Evolutionary conservation across 2,329 filamentous ascomycete species (phyloP).

Genomic region (Colletotrichum tofieldiae): DNA sequence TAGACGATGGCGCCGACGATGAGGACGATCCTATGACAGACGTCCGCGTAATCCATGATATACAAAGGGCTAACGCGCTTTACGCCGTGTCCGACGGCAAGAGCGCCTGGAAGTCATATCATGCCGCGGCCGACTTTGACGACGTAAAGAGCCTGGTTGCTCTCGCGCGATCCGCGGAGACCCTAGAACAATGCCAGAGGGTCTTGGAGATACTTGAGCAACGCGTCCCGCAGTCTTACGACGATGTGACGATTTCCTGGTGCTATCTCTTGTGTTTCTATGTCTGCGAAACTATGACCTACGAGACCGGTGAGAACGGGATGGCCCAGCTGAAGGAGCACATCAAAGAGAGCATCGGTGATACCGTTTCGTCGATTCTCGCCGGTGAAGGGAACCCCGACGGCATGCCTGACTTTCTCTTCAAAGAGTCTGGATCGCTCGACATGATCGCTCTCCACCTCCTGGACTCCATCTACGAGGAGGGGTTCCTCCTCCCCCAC

Average conservation of each 20-base stretch:
- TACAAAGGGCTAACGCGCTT: constrained; percentile 1
- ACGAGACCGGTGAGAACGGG: background rate
- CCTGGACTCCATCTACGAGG: constrained; percentile 1
- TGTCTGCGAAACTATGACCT: background rate
- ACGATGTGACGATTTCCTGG: too few relatives aligned
- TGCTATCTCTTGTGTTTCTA: background rate
- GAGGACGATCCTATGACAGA: background rate
- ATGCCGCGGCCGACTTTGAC: background rate
- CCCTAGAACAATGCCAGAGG: background rate
- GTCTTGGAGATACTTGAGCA: background rate
- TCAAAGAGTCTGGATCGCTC: background rate
- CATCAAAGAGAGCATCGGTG: background rate
- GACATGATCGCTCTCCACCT: constrained; percentile 4
- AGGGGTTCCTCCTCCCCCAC: background rate
- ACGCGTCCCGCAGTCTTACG: background rate
- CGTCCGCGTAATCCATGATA: background rate
- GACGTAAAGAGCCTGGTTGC: background rate
- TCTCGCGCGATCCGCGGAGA: constrained; percentile 24
- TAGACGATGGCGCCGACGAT: background rate
- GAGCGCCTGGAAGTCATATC: background rate
- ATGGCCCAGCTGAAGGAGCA: background rate
- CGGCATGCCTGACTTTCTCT: background rate
- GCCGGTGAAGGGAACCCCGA: background rate
- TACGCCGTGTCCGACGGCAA: background rate
- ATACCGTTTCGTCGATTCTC: background rate